A percentile compares a stretch with the other conserved stretches of the same genome.
phyloP scores from a whole-genome alignment of 2,329 filamentous ascomycete species.

The Xylaria hypoxylon region DNA sequence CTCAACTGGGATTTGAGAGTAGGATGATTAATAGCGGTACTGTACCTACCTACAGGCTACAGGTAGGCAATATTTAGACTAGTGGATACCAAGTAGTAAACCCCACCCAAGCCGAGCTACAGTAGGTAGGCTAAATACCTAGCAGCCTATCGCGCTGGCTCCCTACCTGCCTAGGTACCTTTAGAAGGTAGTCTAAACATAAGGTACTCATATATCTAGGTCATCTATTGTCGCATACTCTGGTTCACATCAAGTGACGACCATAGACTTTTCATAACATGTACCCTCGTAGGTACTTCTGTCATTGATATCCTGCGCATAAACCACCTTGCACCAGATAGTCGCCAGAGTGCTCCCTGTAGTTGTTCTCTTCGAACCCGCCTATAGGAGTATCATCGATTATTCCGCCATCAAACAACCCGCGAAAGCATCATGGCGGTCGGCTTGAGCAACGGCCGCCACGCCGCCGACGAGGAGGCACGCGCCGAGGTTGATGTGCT shows the following conservation, averaged over 20 bases:
- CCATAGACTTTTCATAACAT: neutral
- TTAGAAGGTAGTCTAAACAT: too few species aligned
- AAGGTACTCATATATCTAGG: too few species aligned
- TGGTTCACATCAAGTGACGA: neutral
- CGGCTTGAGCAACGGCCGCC: slow-evolving; percentile 59
- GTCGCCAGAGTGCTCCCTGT: neutral
- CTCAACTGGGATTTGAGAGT: too few species aligned
- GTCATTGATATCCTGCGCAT: neutral
- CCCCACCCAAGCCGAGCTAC: neutral
- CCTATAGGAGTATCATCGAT: neutral
- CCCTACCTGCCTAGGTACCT: neutral
- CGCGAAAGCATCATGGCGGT: slow-evolving; percentile 60
- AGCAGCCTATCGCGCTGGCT: too few species aligned
- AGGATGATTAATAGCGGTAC: too few species aligned
- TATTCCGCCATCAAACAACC: neutral
- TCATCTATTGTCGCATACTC: neutral
- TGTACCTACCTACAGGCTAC: too few species aligned
- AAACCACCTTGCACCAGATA: neutral
- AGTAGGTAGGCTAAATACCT: too few species aligned
- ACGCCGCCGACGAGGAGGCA: slow-evolving; percentile 73
- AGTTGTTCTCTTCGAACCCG: neutral
- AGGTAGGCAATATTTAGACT: too few species aligned
- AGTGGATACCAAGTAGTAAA: too few species aligned
- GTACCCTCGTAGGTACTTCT: neutral
- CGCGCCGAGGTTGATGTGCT: slow-evolving; percentile 77